Percentiles rank a stretch among this genome's conserved stretches.
phyloP scores from a whole-genome alignment of 192 early-diverging fungal genomes.

The Lunasporangiospora selenospora region DNA sequence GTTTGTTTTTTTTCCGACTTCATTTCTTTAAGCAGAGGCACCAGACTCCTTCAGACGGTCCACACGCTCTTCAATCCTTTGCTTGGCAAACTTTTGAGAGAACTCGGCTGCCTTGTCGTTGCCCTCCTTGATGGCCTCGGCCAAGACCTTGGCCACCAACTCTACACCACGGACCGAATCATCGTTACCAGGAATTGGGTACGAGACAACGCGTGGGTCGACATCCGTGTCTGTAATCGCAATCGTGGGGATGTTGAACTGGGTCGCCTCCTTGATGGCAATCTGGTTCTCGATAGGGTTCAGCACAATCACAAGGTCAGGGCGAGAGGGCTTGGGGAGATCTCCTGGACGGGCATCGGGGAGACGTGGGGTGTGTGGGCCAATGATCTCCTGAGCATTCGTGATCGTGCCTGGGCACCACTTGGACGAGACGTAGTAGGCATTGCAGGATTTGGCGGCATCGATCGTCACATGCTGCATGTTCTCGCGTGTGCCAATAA shows the following conservation, averaged over 20 bases:
- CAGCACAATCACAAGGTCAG: constrained; percentile 84
- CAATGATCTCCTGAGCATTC: constrained; percentile 77
- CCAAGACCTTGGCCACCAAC: constrained; percentile 83
- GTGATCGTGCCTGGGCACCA: constrained; percentile 93
- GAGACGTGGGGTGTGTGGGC: constrained; percentile 58
- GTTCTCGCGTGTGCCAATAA: constrained; percentile 81
- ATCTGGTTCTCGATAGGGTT: constrained; percentile 84
- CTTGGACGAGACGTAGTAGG: constrained; percentile 78
- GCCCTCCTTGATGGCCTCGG: constrained; percentile 74
- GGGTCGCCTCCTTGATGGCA: constrained; percentile 81
- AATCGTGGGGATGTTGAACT: constrained; percentile 84
- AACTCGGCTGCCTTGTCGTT: constrained; percentile 19
- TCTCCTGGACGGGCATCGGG: constrained; percentile 48
- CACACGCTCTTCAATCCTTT: constrained; percentile 45
- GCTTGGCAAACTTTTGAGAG: constrained; percentile 10
- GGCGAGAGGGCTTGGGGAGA: constrained; percentile 64
- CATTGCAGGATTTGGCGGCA: constrained; percentile 77
- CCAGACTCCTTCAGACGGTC: constrained; percentile 43
- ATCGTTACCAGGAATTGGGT: constrained; percentile 96
- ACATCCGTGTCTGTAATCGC: constrained; percentile 93
- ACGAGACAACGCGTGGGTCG: constrained; percentile 84
- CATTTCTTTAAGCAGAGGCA: no score
- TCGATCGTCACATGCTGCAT: constrained; percentile 73
- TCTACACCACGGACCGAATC: constrained; percentile 81
- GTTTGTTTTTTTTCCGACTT: not conserved